Percentiles rank a stretch among this genome's conserved stretches.
Conservation (phyloP, 352 stramenopile species). For the Phytopythium mirpurense region DNA sequence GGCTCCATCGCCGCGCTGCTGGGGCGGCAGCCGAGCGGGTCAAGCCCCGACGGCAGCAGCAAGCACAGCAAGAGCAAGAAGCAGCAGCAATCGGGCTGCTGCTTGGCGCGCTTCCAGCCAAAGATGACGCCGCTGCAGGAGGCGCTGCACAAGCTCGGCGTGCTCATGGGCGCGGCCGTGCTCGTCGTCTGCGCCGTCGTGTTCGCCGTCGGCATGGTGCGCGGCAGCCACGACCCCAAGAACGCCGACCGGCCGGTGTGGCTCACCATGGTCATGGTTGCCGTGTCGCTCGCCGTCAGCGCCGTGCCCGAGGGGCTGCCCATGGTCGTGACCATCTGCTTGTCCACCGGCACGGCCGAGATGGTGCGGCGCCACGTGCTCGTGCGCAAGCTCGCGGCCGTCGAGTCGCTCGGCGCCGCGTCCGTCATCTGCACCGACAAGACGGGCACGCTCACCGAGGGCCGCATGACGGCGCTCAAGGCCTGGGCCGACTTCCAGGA, state of each 20-base stretch:
- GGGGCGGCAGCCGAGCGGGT: conserved; percentile 8
- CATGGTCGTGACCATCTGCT: conserved; percentile 81
- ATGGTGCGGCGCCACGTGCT: conserved; percentile 81
- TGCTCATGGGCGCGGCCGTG: conserved; percentile 80
- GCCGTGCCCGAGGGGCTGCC: conserved; percentile 73
- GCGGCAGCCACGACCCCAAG: conserved; percentile 39
- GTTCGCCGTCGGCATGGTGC: conserved; percentile 70
- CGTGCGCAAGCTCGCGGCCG: conserved; percentile 80
- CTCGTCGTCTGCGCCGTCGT: conserved; percentile 85
- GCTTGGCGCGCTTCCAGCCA: conserved; percentile 22
- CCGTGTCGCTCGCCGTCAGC: conserved; percentile 83
- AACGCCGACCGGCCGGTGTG: conserved; percentile 70
- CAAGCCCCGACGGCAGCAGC: conserved; percentile 1
- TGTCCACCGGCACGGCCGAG: conserved; percentile 59
- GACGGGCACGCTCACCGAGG: conserved; percentile 92
- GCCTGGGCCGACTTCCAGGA: conserved; percentile 68
- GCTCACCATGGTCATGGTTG: conserved; percentile 94
- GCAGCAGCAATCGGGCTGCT: conserved; percentile 4
- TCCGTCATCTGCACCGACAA: conserved; percentile 94
- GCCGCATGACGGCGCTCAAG: conserved; percentile 80
- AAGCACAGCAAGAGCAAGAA: conserved; percentile 14
- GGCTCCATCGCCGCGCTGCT: conserved; percentile 39
- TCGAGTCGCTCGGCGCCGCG: conserved; percentile 84
- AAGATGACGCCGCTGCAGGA: conserved; percentile 84
- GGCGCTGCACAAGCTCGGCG: conserved; percentile 90